Conservation (phyloP, 805 yeast species). For the Debaryomyces hansenii region DNA sequence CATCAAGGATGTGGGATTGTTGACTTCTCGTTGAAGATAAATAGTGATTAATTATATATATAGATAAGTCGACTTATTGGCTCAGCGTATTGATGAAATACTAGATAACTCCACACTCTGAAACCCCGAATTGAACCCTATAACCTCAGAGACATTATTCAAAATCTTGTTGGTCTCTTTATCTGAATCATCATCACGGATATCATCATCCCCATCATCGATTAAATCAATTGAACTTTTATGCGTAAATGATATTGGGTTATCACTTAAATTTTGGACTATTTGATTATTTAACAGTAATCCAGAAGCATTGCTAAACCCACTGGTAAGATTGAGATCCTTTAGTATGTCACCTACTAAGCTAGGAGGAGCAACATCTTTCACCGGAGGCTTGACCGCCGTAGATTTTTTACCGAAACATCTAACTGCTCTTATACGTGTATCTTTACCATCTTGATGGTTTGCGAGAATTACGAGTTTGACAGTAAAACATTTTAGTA, state of each 20-base stretch:
- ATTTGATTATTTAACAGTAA: slow-evolving; percentile 25
- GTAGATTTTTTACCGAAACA: slow-evolving; percentile 45
- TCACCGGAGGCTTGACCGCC: slow-evolving; percentile 4
- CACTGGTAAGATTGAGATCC: slow-evolving; percentile 27
- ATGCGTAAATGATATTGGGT: background rate
- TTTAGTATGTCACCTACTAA: slow-evolving; percentile 16
- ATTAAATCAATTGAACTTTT: slow-evolving; percentile 2
- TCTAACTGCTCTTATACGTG: slow-evolving; percentile 77
- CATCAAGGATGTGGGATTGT: slow-evolving; percentile 88
- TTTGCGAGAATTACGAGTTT: slow-evolving; percentile 67
- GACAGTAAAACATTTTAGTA: slow-evolving; percentile 65
- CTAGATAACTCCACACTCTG: slow-evolving; percentile 38
- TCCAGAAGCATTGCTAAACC: slow-evolving; percentile 24
- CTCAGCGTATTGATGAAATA: slow-evolving; percentile 36
- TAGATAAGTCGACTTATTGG: background rate
- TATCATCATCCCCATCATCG: slow-evolving; percentile 12
- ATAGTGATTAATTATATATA: slow-evolving; percentile 10
- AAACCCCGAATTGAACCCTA: slow-evolving; percentile 45
- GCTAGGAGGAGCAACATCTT: background rate
- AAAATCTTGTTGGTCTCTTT: slow-evolving; percentile 25
- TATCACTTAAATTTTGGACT: slow-evolving; percentile 3
- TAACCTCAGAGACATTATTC: slow-evolving; percentile 34
- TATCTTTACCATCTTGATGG: slow-evolving; percentile 95
- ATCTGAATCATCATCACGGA: slow-evolving; percentile 12
- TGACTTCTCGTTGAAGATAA: slow-evolving; percentile 81